phyloP scores from a whole-genome alignment of 2,329 filamentous ascomycete species.

The Cercospora sp. region DNA sequence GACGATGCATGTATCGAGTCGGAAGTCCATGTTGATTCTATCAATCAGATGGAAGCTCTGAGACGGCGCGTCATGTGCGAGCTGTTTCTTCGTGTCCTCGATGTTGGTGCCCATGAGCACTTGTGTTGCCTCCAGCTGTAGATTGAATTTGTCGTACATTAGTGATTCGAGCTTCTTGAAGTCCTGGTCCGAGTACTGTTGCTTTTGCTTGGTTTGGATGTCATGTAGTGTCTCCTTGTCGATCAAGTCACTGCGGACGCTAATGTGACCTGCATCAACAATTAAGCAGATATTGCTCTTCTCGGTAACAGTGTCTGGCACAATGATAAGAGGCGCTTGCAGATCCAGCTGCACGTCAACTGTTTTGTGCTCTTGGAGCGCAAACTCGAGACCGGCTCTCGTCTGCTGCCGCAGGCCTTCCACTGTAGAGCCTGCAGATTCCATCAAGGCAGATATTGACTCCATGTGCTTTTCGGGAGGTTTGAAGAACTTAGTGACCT shows the following conservation, averaged over 20 bases:
- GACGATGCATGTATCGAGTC: conserved; percentile 94
- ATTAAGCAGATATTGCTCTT: conserved; percentile 84
- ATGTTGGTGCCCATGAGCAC: conserved; percentile 93
- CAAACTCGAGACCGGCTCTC: conserved; percentile 91
- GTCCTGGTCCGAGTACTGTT: conserved; percentile 84
- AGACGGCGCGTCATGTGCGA: conserved; percentile 63
- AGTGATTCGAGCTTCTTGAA: conserved; percentile 82
- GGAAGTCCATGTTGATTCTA: conserved; percentile 95
- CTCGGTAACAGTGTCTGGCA: conserved; percentile 87
- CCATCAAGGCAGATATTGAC: conserved; percentile 92
- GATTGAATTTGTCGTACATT: conserved; percentile 96
- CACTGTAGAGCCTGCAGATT: conserved; percentile 91
- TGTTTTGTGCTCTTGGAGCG: conserved; percentile 95
- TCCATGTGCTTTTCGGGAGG: conserved; percentile 98
- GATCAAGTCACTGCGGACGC: conserved; percentile 89
- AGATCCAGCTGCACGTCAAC: conserved; percentile 95
- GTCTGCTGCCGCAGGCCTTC: conserved; percentile 95
- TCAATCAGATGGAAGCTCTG: conserved; percentile 88
- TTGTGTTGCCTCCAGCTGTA: conserved; percentile 93
- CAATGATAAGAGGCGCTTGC: conserved; percentile 92
- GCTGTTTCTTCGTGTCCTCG: conserved; percentile 80
- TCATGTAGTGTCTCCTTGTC: conserved; percentile 87
- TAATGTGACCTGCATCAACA: conserved; percentile 92
- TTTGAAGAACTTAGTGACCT: conserved; percentile 91
- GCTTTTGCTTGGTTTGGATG: conserved; percentile 85